These are phyloP conservation scores for Polymyxa betae DNA, from an alignment of 208 protist species.

Conservation along the genomic window DNA sequence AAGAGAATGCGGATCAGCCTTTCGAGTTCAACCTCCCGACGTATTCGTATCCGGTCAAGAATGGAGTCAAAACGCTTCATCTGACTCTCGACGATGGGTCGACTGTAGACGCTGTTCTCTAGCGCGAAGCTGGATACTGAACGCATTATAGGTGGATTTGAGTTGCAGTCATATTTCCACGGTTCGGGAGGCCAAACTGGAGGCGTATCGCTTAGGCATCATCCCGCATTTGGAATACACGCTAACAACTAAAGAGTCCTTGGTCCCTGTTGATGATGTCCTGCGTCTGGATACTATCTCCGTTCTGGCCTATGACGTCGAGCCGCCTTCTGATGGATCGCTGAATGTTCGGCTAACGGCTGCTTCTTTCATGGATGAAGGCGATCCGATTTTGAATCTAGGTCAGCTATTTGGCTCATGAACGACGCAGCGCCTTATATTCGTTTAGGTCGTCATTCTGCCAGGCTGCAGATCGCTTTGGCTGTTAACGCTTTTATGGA, in stretches of 20 bases:
- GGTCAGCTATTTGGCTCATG: neutral
- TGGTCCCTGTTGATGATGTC: neutral
- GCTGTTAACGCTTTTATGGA: neutral
- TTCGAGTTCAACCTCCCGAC: neutral
- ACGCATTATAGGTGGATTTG: constrained; percentile 26
- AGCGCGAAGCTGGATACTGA: neutral
- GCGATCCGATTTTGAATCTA: neutral
- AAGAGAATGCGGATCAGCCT: neutral
- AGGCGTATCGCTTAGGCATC: neutral
- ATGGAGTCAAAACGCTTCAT: neutral
- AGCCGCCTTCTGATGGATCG: neutral
- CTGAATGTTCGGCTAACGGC: neutral
- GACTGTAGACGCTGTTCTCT: neutral
- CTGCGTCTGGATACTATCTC: constrained; percentile 1
- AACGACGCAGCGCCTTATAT: neutral
- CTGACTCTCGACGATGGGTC: constrained; percentile 7
- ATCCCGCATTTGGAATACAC: neutral
- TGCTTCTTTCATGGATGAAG: neutral
- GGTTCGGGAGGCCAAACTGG: constrained; percentile 1
- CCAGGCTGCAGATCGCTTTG: neutral
- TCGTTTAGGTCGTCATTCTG: neutral
- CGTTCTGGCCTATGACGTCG: neutral
- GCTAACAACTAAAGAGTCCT: neutral
- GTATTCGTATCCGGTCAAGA: neutral
- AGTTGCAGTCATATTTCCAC: neutral